Evolutionary conservation across 306 rosid species (phyloP), one percentile per base, ranked within the genome.

Genomic region (Casuarina equisetifolia): DNA sequence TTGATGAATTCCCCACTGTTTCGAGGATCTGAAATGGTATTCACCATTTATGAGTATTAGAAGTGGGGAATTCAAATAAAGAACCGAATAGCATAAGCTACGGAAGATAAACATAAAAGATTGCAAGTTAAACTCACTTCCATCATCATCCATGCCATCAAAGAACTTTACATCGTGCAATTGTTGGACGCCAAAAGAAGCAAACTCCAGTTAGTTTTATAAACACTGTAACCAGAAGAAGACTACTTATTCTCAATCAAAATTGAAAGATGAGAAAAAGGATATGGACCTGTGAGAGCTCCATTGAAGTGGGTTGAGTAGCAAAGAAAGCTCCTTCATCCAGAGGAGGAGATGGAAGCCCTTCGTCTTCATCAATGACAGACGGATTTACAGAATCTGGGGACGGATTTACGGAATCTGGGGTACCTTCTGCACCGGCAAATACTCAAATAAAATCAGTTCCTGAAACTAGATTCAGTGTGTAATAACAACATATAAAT

Each of bases 61-160:
- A 77, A 51, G 72, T 54, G 86, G 80, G 79, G 73, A 76, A 79
- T 79, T 80, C 79, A 66, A 80, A 80, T 76, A 70, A 20, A 78
- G 87, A 89, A 88, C 79, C 42, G 1, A 81, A 63, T 61, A 76
- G 69, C 17, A 40, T 76, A 84, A 78, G 73, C 79, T 62, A 83
- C 80, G 54, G n/a, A 76, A 63, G 76, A 78, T 61, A 88, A 79
- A 78, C 85, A 85, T 57, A 77, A 80, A 83, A 68, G 51, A 74
- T 80, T 51, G 80, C 19, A 54, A 83, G 79, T 74, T 82, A 75
- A 83, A 93, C 98, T 94, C 89, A 94, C 98, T 95, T 92, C 97
- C 97, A 68, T 83, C 79, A 66, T 95, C 99, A 71, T 95, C 99
- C 91, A 95, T 91, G 88, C 97, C 99, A 80, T 92, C 99, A 36